A percentile compares a stretch with the other conserved stretches of the same genome.
These are phyloP conservation scores for Fusarium sp. DNA, from an alignment of 2,329 filamentous ascomycete species.

Conservation along the genomic window DNA sequence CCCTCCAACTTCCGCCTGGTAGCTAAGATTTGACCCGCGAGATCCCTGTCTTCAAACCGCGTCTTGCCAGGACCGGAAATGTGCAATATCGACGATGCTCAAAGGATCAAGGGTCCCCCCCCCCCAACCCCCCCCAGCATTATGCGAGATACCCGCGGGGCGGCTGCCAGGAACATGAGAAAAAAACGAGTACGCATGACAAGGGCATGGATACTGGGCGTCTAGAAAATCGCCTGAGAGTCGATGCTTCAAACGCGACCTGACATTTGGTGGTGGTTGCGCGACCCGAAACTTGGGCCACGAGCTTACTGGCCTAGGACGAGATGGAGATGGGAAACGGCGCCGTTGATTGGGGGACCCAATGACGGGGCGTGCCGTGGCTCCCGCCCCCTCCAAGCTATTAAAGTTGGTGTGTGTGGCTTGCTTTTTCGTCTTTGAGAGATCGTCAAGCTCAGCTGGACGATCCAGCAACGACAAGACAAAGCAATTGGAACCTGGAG, in stretches of 20 bases:
- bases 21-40: not conserved
- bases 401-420: slow-evolving; percentile 24
- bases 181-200: not conserved
- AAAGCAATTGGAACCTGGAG: not conserved
- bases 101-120: not conserved
- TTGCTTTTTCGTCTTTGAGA: not conserved
- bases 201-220: not conserved
- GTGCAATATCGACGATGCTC: slow-evolving; percentile 2
- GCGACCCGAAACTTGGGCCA: not conserved
- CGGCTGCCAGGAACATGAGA: not conserved
- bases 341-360: slow-evolving; percentile 30
- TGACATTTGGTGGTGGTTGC: slow-evolving; percentile 1
- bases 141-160: not conserved
- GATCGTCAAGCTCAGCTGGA: not conserved
- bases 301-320: slow-evolving; percentile 12
- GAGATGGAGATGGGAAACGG: slow-evolving; percentile 1
- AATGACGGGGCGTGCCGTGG: slow-evolving; percentile 40
- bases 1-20: not conserved
- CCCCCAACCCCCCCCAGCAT: slow-evolving; percentile 1
- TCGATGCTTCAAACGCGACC: not conserved
- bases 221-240: not conserved
- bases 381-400: slow-evolving; percentile 38
- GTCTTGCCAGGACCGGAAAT: not conserved
- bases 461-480: not conserved
- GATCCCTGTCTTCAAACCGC: not conserved